Base-by-base conservation (phyloP, 495 filamentous ascomycete genomes). In the Podospora didyma region DNA sequence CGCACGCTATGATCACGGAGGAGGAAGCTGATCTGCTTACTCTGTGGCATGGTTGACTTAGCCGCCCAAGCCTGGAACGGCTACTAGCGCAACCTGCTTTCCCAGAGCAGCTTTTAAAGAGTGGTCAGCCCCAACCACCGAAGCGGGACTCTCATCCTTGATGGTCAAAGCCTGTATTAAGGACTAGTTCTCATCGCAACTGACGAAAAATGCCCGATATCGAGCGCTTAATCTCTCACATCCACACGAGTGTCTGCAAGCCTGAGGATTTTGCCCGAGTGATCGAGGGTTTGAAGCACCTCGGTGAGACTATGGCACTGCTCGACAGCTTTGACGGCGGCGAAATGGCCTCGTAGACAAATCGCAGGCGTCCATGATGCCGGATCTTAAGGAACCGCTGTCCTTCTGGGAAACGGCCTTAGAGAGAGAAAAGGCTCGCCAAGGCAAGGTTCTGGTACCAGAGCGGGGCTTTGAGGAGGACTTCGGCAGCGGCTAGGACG, bases 281-380 rank as follows among this genome's bases (percentile, higher is more conserved):
- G 3, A 77, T 99, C 0, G 92, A 99, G 65, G 94, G 95, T 0
- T 99, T 97, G 64, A 95, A 97, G 71, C 93, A 96, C 69, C 96
- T 97, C n/a, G 90, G 96, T 44, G 89, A 92, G 66, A 94, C 89
- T 0, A 89, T 96, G 79, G 82, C 83, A 56, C 79, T 96, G 12
- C 80, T 97, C 1, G 77, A 79, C 24, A 78, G 82, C 14, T 84
- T 89, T 65, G 86, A 85, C 23, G 74, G 75, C 23, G 89, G n/a
- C n/a, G 87, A 2, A 85, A 90, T 44, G 88, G 91, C 16, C 79
- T 99, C 3, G 87, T 99, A 48, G 90, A 90, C 39, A 84, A 90
- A 47, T 80, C 97, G 16, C 84, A 96, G 24, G 71, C 80, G 0
- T 78, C n/a, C n/a, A n/a, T 83, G 2, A 96, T 99, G 90, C 94